Evolutionary conservation across 169 alveolate genomes (phyloP).

Genomic region (Plasmodium reichenowi): DNA sequence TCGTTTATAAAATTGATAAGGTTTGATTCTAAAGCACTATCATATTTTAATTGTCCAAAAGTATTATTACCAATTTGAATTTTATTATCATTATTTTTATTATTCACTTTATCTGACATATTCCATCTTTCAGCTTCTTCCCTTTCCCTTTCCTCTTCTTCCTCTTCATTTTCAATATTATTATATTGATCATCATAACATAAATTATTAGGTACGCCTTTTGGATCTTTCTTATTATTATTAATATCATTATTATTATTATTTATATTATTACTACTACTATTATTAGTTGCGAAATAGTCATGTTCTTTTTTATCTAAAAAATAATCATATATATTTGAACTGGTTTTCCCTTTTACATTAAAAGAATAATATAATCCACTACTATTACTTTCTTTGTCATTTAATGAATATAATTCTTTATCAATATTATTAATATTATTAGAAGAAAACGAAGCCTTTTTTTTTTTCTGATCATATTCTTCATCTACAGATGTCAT

Average conservation of each 20-base stretch:
- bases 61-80: background rate
- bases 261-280: conserved; percentile 2
- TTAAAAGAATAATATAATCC: background rate
- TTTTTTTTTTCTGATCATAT: conserved; percentile 13
- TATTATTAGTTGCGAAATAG: background rate
- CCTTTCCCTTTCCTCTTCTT: background rate
- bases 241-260: background rate
- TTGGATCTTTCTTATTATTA: background rate
- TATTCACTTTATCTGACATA: background rate
- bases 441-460: conserved; percentile 12
- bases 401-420: conserved; percentile 33
- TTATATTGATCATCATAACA: conserved; percentile 7
- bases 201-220: background rate
- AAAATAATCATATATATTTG: conserved; percentile 56
- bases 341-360: background rate
- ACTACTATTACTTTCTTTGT: background rate
- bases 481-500: background rate
- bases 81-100: conserved; percentile 18
- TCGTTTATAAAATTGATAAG: conserved; percentile 34
- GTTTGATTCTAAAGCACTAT: conserved; percentile 19
- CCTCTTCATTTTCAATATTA: conserved; percentile 5
- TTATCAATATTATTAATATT: conserved; percentile 20
- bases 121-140: background rate
- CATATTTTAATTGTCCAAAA: background rate
- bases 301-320: conserved; percentile 30